A percentile compares a stretch with the other conserved stretches of the same genome.
Conservation (phyloP, 2,329 filamentous ascomycete genomes). For the Colletotrichum euphorbiae region DNA sequence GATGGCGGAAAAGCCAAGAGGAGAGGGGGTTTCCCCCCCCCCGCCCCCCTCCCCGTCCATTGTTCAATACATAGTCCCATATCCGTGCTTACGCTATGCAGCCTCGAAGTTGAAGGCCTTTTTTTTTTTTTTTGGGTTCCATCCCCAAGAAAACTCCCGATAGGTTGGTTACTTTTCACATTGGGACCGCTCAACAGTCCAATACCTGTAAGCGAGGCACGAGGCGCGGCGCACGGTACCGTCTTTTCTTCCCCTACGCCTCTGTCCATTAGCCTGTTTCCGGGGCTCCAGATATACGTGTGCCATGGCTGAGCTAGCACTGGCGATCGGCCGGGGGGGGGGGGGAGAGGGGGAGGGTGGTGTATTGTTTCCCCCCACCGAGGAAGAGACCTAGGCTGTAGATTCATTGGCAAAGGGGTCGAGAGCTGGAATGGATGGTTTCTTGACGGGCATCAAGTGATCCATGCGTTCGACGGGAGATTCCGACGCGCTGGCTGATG, state of each 20-base stretch:
- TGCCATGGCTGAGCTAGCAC: not conserved
- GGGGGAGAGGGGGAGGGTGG: no score
- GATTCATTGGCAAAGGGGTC: constrained; percentile 8
- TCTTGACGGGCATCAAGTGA: constrained; percentile 2
- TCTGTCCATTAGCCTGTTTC: constrained; percentile 9
- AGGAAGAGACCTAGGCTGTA: not conserved
- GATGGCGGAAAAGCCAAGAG: constrained; percentile 1
- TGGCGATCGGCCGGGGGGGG: no score
- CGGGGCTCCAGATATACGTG: constrained; percentile 2
- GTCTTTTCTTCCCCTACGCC: constrained; percentile 2
- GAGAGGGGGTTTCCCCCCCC: not conserved
- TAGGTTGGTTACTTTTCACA: constrained; percentile 2
- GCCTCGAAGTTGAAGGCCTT: not conserved
- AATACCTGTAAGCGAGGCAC: not conserved
- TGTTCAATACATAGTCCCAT: constrained; percentile 32
- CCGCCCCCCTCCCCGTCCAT: not conserved
- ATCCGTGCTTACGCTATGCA: constrained; percentile 23
- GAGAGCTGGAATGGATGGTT: constrained; percentile 3
- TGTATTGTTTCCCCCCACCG: not conserved
- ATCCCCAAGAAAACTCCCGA: constrained; percentile 21
- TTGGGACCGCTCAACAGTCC: not conserved
- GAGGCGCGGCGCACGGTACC: constrained; percentile 13
- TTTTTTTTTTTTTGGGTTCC: no score
- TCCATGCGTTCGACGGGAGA: not conserved
- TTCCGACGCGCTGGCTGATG: not conserved